These are phyloP conservation scores for Pleochaeta shiraiana DNA, from an alignment of 2,329 filamentous ascomycete genomes.

Conservation along the genomic window DNA sequence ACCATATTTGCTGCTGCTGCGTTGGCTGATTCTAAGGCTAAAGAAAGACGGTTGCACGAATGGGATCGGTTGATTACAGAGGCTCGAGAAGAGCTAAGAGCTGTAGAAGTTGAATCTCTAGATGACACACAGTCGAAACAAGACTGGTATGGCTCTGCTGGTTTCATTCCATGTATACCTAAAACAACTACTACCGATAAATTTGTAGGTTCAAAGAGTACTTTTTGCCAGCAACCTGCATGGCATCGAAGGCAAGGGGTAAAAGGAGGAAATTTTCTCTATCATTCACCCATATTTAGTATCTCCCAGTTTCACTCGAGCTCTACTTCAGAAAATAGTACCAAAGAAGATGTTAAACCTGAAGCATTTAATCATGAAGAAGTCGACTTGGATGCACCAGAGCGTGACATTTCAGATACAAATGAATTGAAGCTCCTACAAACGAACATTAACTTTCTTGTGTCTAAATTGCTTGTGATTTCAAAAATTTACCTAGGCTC, in stretches of 20 bases:
- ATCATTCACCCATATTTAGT: background rate
- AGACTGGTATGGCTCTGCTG: background rate
- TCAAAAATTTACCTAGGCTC: background rate
- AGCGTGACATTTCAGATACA: background rate
- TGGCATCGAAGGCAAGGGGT: background rate
- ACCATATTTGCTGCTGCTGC: slow-evolving; percentile 43
- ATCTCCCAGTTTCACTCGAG: background rate
- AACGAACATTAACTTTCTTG: background rate
- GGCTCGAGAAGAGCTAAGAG: slow-evolving; percentile 18
- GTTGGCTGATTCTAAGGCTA: slow-evolving; percentile 35
- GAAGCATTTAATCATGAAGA: background rate
- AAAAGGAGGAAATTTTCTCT: background rate
- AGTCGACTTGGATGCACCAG: background rate
- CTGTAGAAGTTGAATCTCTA: background rate
- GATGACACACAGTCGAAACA: background rate
- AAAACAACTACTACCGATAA: background rate
- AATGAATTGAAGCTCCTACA: background rate
- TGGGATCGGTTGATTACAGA: slow-evolving; percentile 39
- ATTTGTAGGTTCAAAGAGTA: background rate
- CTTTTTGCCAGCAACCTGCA: background rate
- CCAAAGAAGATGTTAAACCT: background rate
- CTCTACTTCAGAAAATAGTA: background rate
- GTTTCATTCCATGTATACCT: background rate
- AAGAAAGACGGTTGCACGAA: slow-evolving; percentile 33
- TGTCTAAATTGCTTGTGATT: background rate